Percentiles rank a stretch among this genome's conserved stretches.
Conservation (phyloP, 2,329 filamentous ascomycete species). For the Botrytis elliptica region DNA sequence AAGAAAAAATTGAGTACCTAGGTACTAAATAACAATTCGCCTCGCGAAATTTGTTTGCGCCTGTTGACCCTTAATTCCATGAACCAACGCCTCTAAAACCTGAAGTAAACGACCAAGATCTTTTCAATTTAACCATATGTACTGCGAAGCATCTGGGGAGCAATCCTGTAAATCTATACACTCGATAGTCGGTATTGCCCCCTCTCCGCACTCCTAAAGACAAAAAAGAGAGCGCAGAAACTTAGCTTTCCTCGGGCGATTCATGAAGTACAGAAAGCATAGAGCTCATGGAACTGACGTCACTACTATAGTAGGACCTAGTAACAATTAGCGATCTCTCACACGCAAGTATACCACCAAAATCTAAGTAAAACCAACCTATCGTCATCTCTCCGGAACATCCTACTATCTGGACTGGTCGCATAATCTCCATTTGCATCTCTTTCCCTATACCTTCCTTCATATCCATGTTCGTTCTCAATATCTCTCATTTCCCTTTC, state of each 20-base stretch:
- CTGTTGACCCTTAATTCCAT: not conserved
- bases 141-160: not conserved
- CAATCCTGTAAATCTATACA: not conserved
- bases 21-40: not conserved
- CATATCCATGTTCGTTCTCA: not conserved
- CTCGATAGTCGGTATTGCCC: not conserved
- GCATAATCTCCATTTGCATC: constrained; percentile 10
- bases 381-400: not conserved
- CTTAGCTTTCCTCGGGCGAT: constrained; percentile 13
- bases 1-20: not conserved
- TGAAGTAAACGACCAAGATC: not conserved
- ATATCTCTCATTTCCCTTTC: constrained; percentile 11
- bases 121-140: not conserved
- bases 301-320: constrained; percentile 16
- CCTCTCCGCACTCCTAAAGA: not conserved
- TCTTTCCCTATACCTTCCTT: not conserved
- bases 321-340: not conserved
- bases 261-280: constrained; percentile 19
- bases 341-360: not conserved
- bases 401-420: not conserved
- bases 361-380: not conserved
- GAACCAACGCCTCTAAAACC: not conserved
- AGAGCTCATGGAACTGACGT: constrained; percentile 13
- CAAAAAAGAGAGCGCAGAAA: not conserved
- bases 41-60: not conserved